Evolutionary conservation across 257 asterid genomes (phyloP), one percentile per base, ranked within the genome.

Genomic region (Solanum phureja): DNA sequence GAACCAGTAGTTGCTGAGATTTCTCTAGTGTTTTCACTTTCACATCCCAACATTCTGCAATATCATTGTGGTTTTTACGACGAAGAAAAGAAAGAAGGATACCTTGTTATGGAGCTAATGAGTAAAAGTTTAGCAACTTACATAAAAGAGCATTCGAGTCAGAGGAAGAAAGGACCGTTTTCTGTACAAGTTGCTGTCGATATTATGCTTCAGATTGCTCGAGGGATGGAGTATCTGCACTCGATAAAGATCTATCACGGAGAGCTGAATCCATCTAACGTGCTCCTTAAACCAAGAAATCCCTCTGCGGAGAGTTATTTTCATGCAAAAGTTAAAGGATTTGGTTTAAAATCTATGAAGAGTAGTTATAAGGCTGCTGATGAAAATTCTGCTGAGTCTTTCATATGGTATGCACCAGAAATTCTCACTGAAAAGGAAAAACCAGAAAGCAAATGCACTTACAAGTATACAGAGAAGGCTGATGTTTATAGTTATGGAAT

Each of bases 201-300:
- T 73, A 90, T 96, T 49, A 94, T 96, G 98, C 90, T 96, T 87
- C 99, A 95, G 90, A 94, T 96, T 34, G 98, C 98, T 1, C 87
- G 98, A 89, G 99, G 98, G 7, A 91, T 96, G 98, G 99, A 96
- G 27, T 96, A 95, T 90, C 44, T 96, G 29, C 99, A 96, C 93
- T 93, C 98, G 1, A 93, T 64, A 69, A 93, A 92, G 77, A 90
- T 96, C 66, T 92, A 89, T 89, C 98, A 93, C 46, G 98, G 99
- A 3, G 95, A 94, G 71, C 23, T 96, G 88, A 94, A 94, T 83
- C 99, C 99, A 1, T 94, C 96, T 6, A 93, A 89, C 6, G 86
- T 96, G 83, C 97, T 96, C 76, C 95, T 96, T 46, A 96, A 88
- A 86, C 58, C 94, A n/a, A 93, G 94, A 66, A 84, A 73, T 13